phyloP scores from a whole-genome alignment of 305 asterid genomes.

The Ilex paraguariensis region DNA sequence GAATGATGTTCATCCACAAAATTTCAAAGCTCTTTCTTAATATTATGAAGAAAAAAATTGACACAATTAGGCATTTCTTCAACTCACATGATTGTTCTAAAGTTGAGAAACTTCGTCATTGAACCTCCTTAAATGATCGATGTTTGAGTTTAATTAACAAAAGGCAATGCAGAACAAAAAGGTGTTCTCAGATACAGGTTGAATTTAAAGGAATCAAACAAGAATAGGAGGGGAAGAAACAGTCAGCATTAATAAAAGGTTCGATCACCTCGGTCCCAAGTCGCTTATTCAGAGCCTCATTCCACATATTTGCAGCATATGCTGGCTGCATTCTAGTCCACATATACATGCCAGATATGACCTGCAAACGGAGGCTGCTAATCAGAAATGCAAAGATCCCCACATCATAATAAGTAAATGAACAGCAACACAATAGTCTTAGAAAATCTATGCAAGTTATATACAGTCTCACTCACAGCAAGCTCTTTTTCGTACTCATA shows the following conservation, averaged over 20 bases:
- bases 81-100: too few species aligned
- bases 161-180: background rate
- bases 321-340: slow-evolving; percentile 99
- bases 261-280: slow-evolving; percentile 85
- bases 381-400: slow-evolving; percentile 14
- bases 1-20: too few species aligned
- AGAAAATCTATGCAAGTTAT: background rate
- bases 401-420: slow-evolving; percentile 2
- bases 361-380: slow-evolving; percentile 40
- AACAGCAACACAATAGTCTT: background rate
- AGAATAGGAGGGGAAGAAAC: too few species aligned
- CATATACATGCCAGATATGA: slow-evolving; percentile 98
- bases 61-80: too few species aligned
- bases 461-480: too few species aligned
- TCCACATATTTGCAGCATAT: slow-evolving; percentile 99
- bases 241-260: background rate
- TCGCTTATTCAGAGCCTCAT: slow-evolving; percentile 97
- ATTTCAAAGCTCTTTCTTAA: too few species aligned
- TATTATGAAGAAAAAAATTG: too few species aligned
- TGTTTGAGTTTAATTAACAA: background rate
- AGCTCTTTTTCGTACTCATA: too few species aligned
- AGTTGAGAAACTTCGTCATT: too few species aligned
- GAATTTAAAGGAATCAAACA: slow-evolving; percentile 1
- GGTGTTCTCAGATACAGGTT: background rate
- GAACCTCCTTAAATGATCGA: background rate